phyloP scores from a whole-genome alignment of 805 yeast species.

The Starmera pachycereana region DNA sequence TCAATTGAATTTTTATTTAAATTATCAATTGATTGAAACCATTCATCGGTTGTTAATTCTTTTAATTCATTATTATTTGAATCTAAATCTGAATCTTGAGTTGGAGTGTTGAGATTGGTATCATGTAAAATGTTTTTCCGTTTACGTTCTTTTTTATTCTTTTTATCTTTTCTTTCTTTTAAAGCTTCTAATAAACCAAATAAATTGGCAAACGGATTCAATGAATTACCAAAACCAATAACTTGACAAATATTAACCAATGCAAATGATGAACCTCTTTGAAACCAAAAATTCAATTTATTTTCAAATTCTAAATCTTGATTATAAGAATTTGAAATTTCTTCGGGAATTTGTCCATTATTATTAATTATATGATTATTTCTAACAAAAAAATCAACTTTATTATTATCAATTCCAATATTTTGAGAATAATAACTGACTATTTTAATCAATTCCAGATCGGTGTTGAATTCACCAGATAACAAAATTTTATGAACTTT shows the following conservation, averaged over 20 bases:
- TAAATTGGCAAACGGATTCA: constrained; percentile 66
- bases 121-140: constrained; percentile 4
- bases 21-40: constrained; percentile 48
- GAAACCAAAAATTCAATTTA: constrained; percentile 57
- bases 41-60: constrained; percentile 18
- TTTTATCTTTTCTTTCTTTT: constrained; percentile 61
- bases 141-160: constrained; percentile 47
- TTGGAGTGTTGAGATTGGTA: constrained; percentile 6
- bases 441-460: constrained; percentile 40
- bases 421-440: constrained; percentile 57
- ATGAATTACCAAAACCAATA: constrained; percentile 68
- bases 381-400: constrained; percentile 49
- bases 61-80: constrained; percentile 1
- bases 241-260: constrained; percentile 65
- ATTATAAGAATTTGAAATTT: not conserved
- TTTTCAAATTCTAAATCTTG: constrained; percentile 16
- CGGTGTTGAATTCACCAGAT: constrained; percentile 11
- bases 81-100: constrained; percentile 2
- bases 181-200: constrained; percentile 65
- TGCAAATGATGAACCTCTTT: constrained; percentile 68
- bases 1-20: constrained; percentile 57
- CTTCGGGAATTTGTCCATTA: constrained; percentile 6
- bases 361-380: constrained; percentile 28
- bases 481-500: constrained; percentile 17
- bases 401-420: constrained; percentile 57